A percentile compares a stretch with the other conserved stretches of the same genome.
Conservation (phyloP, 768 basidiomycete genomes). For the Cantharellus anzutake region DNA sequence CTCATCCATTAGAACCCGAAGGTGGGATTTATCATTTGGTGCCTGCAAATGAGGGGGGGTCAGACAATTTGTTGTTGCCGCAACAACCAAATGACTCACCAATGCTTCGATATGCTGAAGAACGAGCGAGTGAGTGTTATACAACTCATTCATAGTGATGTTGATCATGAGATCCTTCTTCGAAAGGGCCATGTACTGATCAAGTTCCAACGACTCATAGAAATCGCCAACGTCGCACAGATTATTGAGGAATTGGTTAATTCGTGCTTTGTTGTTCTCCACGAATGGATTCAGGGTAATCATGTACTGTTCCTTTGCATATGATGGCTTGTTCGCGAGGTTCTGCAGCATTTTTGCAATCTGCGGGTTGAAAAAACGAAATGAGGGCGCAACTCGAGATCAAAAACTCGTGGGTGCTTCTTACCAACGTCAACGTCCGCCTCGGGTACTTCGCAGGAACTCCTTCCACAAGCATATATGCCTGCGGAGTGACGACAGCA, state of each 20-base stretch:
- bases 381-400: not conserved
- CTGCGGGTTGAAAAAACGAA: slow-evolving; percentile 21
- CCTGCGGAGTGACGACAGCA: slow-evolving; percentile 96
- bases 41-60: slow-evolving; percentile 32
- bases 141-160: slow-evolving; percentile 96
- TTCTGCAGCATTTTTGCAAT: slow-evolving; percentile 99
- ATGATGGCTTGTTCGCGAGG: slow-evolving; percentile 94
- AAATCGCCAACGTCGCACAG: slow-evolving; percentile 98
- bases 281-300: slow-evolving; percentile 96
- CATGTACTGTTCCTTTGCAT: slow-evolving; percentile 97
- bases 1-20: slow-evolving; percentile 92
- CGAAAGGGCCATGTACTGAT: slow-evolving; percentile 99
- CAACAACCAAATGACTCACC: slow-evolving; percentile 28
- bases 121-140: slow-evolving; percentile 94
- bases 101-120: slow-evolving; percentile 87
- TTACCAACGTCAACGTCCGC: slow-evolving; percentile 76
- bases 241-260: slow-evolving; percentile 92
- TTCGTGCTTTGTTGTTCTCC: slow-evolving; percentile 93
- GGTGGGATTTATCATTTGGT: slow-evolving; percentile 92
- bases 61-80: not conserved
- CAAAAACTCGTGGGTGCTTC: slow-evolving; percentile 7
- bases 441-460: slow-evolving; percentile 96
- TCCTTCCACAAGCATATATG: slow-evolving; percentile 97
- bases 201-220: slow-evolving; percentile 98
- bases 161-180: slow-evolving; percentile 98